A percentile compares a stretch with the other conserved stretches of the same genome.
phyloP scores from a whole-genome alignment of 805 yeast species.

The Saccharomycopsis malanga region DNA sequence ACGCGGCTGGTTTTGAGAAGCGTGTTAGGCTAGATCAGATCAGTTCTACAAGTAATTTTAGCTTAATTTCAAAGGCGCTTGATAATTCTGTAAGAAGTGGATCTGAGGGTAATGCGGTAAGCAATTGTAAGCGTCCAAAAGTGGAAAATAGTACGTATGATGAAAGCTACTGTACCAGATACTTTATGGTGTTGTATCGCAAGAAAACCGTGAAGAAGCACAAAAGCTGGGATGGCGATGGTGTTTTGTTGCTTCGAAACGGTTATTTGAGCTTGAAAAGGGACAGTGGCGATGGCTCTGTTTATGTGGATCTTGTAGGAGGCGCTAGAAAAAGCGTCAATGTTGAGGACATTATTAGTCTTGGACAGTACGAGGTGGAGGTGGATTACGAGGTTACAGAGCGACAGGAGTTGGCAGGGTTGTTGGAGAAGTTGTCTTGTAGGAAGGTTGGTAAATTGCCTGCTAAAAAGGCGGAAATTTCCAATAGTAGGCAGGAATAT shows the following conservation, averaged over 20 bases:
- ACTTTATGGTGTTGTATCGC: constrained; percentile 51
- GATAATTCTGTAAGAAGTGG: no score
- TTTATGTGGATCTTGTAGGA: neutral
- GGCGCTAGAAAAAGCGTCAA: constrained; percentile 7
- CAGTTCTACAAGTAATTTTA: no score
- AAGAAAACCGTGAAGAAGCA: constrained; percentile 70
- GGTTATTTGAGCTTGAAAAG: constrained; percentile 21
- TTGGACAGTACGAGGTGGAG: constrained; percentile 59
- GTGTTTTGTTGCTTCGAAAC: constrained; percentile 32
- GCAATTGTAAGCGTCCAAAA: no score
- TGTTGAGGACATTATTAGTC: constrained; percentile 27
- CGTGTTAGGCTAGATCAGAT: no score
- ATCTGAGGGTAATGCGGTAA: no score
- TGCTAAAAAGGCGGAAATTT: no score
- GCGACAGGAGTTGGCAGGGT: constrained; percentile 16
- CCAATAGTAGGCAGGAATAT: no score
- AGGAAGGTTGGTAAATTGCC: no score
- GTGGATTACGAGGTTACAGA: constrained; percentile 41
- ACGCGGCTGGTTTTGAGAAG: neutral
- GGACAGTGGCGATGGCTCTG: neutral
- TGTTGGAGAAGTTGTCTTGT: neutral
- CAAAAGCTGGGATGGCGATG: constrained; percentile 96
- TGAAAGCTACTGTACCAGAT: neutral
- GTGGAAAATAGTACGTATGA: neutral
- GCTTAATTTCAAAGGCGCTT: no score